A percentile compares a stretch with the other conserved stretches of the same genome.
phyloP scores from a whole-genome alignment of 2,329 filamentous ascomycete species.

The Scedosporium apiospermum region DNA sequence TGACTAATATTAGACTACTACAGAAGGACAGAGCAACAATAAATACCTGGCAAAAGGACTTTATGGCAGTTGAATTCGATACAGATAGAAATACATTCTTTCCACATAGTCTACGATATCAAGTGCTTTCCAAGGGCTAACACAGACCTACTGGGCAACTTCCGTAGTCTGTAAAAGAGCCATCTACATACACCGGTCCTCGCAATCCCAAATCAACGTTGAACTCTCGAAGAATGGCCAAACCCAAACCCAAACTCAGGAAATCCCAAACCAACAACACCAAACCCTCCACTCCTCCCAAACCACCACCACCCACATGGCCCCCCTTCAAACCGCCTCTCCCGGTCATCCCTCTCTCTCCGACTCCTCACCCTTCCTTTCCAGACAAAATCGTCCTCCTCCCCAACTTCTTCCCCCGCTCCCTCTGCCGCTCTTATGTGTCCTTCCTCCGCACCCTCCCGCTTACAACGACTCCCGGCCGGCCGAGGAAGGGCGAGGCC shows the following conservation, averaged over 20 bases:
- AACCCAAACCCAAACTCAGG: conserved; percentile 19
- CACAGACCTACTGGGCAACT: not conserved
- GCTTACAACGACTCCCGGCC: conserved; percentile 66
- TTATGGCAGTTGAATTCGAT: no score
- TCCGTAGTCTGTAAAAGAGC: not conserved
- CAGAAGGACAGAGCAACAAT: no score
- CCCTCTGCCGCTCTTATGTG: conserved; percentile 67
- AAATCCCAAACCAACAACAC: conserved; percentile 13
- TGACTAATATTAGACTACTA: no score
- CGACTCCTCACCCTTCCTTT: conserved; percentile 40
- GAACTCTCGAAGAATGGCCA: conserved; percentile 19
- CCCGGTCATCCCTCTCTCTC: conserved; percentile 52
- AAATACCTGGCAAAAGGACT: no score
- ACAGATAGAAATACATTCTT: no score
- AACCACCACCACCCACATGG: conserved; percentile 45
- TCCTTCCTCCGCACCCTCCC: conserved; percentile 61
- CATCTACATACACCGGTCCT: not conserved
- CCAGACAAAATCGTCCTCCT: conserved; percentile 63
- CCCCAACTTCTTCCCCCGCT: conserved; percentile 63
- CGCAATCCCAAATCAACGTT: not conserved
- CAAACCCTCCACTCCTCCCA: conserved; percentile 9
- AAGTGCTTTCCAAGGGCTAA: no score
- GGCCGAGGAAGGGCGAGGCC: conserved; percentile 71
- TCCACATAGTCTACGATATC: no score
- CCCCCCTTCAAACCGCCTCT: conserved; percentile 61